Percentiles rank a stretch among this genome's conserved stretches.
phyloP scores from a whole-genome alignment of 2,329 filamentous ascomycete species.

The Escovopsis sp. region DNA sequence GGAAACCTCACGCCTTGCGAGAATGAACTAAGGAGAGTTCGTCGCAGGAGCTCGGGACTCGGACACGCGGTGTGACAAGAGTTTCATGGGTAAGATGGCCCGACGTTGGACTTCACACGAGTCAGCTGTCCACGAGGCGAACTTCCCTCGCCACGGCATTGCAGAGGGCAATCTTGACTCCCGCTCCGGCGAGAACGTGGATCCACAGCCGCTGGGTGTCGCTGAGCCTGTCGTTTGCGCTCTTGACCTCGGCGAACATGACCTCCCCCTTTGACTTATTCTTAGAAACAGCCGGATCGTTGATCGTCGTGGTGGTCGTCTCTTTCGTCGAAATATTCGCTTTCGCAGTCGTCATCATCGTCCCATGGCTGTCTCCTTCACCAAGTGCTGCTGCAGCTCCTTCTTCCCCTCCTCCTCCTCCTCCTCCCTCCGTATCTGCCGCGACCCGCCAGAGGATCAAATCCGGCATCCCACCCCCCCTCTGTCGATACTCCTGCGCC shows the following conservation, averaged over 20 bases:
- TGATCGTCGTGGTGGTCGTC: background rate
- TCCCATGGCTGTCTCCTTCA: no score
- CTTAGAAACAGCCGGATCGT: slow-evolving; percentile 9
- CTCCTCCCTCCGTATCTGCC: slow-evolving; percentile 11
- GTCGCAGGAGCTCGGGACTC: no score
- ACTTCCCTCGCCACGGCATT: slow-evolving; percentile 43
- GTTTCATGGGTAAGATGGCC: no score
- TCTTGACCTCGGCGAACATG: slow-evolving; percentile 70
- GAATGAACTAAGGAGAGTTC: no score
- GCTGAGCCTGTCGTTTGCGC: slow-evolving; percentile 80
- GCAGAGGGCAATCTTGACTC: slow-evolving; percentile 72
- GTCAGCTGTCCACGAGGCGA: slow-evolving; percentile 22
- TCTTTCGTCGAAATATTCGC: background rate
- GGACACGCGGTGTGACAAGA: no score
- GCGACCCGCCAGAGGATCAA: slow-evolving; percentile 65
- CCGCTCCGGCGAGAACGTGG: slow-evolving; percentile 74
- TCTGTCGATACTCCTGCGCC: slow-evolving; percentile 81
- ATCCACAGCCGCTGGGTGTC: slow-evolving; percentile 97
- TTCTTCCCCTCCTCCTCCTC: background rate
- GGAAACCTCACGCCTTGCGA: no score
- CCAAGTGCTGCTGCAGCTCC: background rate
- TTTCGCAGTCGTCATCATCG: slow-evolving; percentile 1
- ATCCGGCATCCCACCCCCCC: slow-evolving; percentile 82
- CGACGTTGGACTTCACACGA: background rate
- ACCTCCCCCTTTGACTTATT: slow-evolving; percentile 37